These are phyloP conservation scores for Fusarium verticillioides DNA, from an alignment of 2,329 filamentous ascomycete genomes.

Conservation along the genomic window DNA sequence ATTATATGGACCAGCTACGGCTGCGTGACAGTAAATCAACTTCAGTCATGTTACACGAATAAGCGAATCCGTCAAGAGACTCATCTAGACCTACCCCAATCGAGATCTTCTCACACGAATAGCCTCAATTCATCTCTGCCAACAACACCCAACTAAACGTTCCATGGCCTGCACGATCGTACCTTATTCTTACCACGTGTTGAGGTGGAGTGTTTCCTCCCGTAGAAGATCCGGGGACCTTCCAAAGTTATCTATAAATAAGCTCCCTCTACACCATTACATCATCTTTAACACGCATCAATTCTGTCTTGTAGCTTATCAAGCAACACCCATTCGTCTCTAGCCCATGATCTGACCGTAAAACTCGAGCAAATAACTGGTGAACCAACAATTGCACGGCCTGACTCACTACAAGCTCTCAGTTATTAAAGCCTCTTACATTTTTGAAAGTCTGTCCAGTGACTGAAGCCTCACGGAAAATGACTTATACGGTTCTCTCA, in stretches of 20 bases:
- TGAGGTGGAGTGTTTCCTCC: constrained; percentile 39
- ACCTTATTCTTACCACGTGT: constrained; percentile 12
- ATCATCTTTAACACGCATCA: constrained; percentile 33
- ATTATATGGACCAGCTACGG: not conserved
- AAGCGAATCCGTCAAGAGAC: not conserved
- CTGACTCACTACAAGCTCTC: not conserved
- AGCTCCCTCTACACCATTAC: constrained; percentile 27
- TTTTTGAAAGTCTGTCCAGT: not conserved
- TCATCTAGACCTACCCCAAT: not conserved
- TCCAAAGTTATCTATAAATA: not conserved
- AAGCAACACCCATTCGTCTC: constrained; percentile 9
- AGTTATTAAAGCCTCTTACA: not conserved
- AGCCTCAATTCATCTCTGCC: not conserved
- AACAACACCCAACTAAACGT: constrained; percentile 5
- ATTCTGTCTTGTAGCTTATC: constrained; percentile 20
- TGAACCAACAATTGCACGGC: not conserved
- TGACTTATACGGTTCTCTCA: constrained; percentile 69
- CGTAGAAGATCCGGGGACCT: constrained; percentile 11
- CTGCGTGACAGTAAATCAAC: not conserved
- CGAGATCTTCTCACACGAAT: not conserved
- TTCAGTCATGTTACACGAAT: not conserved
- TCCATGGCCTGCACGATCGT: constrained; percentile 9
- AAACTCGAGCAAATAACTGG: not conserved
- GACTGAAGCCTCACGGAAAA: constrained; percentile 45
- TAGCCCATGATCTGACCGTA: not conserved